phyloP scores from a whole-genome alignment of 176 grass and related monocot genomes.

The Rhipidocladum racemiflorum region DNA sequence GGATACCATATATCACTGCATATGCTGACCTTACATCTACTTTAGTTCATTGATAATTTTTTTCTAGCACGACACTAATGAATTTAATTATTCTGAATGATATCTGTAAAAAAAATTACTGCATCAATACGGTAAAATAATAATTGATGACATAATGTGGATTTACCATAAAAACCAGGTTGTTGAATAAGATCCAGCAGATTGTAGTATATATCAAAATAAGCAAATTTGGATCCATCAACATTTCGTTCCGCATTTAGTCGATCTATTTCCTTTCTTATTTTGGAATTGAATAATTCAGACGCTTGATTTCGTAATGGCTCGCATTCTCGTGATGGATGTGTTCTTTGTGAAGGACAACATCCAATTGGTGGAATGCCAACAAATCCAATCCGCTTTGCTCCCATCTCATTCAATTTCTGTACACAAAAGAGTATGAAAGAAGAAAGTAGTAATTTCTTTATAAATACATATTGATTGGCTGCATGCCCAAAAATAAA shows the following conservation, averaged over 20 bases:
- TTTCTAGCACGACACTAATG: not conserved
- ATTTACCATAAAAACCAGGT: slow-evolving; percentile 42
- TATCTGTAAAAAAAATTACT: not conserved
- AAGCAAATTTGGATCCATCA: slow-evolving; percentile 28
- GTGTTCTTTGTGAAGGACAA: slow-evolving; percentile 54
- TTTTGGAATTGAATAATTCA: slow-evolving; percentile 42
- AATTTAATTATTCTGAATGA: not conserved
- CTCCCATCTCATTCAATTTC: slow-evolving; percentile 50
- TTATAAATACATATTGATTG: not conserved
- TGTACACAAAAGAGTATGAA: slow-evolving; percentile 1
- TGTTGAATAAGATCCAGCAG: slow-evolving; percentile 48
- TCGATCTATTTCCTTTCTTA: slow-evolving; percentile 28
- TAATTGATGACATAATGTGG: not conserved
- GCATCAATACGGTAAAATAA: not conserved
- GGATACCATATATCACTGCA: not conserved
- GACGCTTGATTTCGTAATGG: slow-evolving; percentile 45
- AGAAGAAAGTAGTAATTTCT: not conserved
- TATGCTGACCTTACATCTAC: not conserved
- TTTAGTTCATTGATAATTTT: not conserved
- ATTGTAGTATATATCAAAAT: slow-evolving; percentile 56
- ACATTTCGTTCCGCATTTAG: slow-evolving; percentile 26
- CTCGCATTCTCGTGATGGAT: slow-evolving; percentile 38
- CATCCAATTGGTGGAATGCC: slow-evolving; percentile 68
- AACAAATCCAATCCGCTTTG: slow-evolving; percentile 47
- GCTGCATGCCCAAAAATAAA: not conserved